Base-by-base conservation (phyloP, 371 early-diverging fungal genomes). In the Rhizopus stolonifer region DNA sequence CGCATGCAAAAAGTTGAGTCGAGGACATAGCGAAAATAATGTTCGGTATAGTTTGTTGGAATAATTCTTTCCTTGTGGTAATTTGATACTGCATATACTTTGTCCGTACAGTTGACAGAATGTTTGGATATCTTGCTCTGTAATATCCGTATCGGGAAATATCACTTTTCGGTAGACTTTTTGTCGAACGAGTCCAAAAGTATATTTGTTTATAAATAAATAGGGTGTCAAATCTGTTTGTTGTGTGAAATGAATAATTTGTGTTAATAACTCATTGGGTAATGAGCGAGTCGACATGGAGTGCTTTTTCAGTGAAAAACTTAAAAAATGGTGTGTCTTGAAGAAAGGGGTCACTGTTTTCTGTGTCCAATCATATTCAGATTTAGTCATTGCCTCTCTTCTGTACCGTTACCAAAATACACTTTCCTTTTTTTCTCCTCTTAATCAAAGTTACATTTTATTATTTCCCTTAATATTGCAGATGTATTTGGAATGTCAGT, bases 61-160 rank as follows among this genome's bases (percentile, higher is more conserved):
- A 47, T 58, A 68, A 9, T 61, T 49, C 3, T 54, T 52, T 2
- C 47, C 54, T 49, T 65, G 65, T 14, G 72, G 76, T 18, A 75
- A 43, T 46, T 72, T 75, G 14, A 75, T 65, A 1, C 66, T 75
- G 25, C 59, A 52, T 29, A 76, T 26, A 5, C 69, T 53, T 17
- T 24, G 48, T 13, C 72, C 77, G 52, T 76, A 60, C 18, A 64
- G 42, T 54, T 65, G 53, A 46, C 70, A 72, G 31, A 76, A 74
- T 2, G 44, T 29, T 13, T 65, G 42, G 19, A 76, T 60, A 11
- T 71, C 64, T 6, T 58, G 23, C 45, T 52, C 46, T 9, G 51
- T 43, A n/a, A 54, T 39, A 7, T 25, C 29, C 14, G 15, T 42
- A 43, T 72, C 70, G 10, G 72, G 72, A 54, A 76, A 76, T 17